These are phyloP conservation scores for Circinella minor DNA, from an alignment of 371 early-diverging fungal genomes.

Conservation along the genomic window DNA sequence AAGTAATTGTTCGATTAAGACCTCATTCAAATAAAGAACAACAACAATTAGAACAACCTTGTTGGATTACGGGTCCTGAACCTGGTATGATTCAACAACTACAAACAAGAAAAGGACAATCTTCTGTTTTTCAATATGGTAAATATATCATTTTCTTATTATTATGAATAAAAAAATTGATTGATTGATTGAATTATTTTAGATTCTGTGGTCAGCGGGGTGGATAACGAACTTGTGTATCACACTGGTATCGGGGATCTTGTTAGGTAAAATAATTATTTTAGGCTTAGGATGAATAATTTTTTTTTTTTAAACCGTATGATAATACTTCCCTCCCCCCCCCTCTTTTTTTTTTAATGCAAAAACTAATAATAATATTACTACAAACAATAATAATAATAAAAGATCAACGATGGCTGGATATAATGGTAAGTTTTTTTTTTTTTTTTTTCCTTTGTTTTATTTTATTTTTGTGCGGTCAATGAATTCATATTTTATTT, in stretches of 20 bases:
- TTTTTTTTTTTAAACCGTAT: too few species aligned
- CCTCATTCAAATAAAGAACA: constrained; percentile 29
- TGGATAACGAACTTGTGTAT: constrained; percentile 17
- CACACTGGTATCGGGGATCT: constrained; percentile 20
- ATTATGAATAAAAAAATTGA: not conserved
- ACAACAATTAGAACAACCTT: not conserved
- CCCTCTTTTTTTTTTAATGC: not conserved
- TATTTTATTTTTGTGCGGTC: not conserved
- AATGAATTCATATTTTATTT: not conserved
- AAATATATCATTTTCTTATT: not conserved
- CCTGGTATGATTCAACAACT: constrained; percentile 11
- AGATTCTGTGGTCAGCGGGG: constrained; percentile 19
- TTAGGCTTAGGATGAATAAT: not conserved
- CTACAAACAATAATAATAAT: not conserved
- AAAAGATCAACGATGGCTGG: constrained; percentile 22
- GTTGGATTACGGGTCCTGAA: constrained; percentile 10
- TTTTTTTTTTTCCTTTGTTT: not conserved
- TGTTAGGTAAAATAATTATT: constrained; percentile 32
- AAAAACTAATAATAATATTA: too few species aligned
- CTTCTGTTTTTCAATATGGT: constrained; percentile 13
- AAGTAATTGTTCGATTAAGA: constrained; percentile 48
- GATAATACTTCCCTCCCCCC: too few species aligned
- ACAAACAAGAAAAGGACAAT: not conserved
- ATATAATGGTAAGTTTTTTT: constrained; percentile 23
- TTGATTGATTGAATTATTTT: too few species aligned